A percentile compares a stretch with the other conserved stretches of the same genome.
These are phyloP conservation scores for Linum usitatissimum DNA, from an alignment of 345 rosid species.

Conservation along the genomic window DNA sequence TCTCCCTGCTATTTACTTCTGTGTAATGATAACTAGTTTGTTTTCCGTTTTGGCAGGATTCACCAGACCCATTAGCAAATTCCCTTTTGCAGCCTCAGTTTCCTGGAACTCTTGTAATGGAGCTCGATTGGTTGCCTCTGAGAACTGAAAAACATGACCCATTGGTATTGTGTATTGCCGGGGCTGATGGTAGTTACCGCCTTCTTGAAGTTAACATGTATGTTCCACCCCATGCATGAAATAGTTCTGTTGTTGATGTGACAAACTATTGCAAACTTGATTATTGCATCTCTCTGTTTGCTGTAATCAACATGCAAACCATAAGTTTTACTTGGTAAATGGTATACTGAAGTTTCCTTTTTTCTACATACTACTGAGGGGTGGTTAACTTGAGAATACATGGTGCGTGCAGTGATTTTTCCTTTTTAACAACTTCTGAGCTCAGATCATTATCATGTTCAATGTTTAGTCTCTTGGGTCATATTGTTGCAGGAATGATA, in stretches of 20 bases:
- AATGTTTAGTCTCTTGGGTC: background rate
- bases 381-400: background rate
- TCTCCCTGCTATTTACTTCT: background rate
- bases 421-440: no score
- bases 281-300: no score
- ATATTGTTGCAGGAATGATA: constrained; percentile 49
- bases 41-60: constrained; percentile 48
- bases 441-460: no score
- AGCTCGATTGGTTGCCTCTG: constrained; percentile 89
- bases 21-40: background rate
- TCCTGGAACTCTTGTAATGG: constrained; percentile 95
- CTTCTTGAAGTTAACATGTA: constrained; percentile 75
- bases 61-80: constrained; percentile 88
- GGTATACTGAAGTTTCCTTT: background rate
- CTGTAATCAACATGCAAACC: background rate
- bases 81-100: constrained; percentile 88
- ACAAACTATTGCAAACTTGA: background rate
- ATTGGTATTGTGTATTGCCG: constrained; percentile 81
- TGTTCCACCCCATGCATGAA: constrained; percentile 20
- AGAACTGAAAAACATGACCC: constrained; percentile 75
- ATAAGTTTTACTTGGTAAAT: background rate
- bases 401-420: background rate
- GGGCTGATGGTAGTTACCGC: constrained; percentile 95
- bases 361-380: background rate
- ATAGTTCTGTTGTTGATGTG: background rate